Evolutionary conservation across 75 land plant species (phyloP), one percentile per base, ranked within the genome.

Genomic region (Selaginella moellendorffii): DNA sequence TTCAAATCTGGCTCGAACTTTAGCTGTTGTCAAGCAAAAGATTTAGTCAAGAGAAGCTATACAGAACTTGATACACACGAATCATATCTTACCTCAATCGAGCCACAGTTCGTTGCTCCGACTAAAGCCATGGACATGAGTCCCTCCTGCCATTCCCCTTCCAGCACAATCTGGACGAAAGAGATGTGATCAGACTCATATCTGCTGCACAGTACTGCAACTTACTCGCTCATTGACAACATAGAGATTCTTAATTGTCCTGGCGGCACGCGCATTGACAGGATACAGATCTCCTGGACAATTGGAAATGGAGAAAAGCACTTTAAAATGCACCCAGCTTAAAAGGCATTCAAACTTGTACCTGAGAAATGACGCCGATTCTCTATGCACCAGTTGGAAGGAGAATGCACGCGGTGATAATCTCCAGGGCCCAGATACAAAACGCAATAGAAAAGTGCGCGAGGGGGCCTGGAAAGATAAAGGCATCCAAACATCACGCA

Each of bases 191-290:
- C 46, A 36, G n/a, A n/a, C n/a, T n/a, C n/a, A n/a, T n/a, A n/a
- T n/a, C n/a, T n/a, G n/a, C n/a, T n/a, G n/a, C n/a, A n/a, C n/a
- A n/a, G n/a, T n/a, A n/a, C n/a, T n/a, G n/a, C n/a, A 18, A 66
- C 64, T 27, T 83, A 90, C 99, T 86, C 99, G 78, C 78, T 95
- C 99, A 79, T 95, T 95, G 67, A 84, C 90, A 76, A 86, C 75
- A 78, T 95, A 79, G 23, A 95, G 76, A 64, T 86, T 84, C 69
- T 81, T 77, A 23, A 95, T 85, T 28, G 97, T 89, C 56, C 90
- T 77, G 54, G 79, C 67, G 65, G 96, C 99, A 64, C 99, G 90
- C 36, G 88, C 88, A 79, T 95, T 89, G 56, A 83, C 71, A 59
- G 99, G 99, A 54, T 71, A 89, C 19, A 95, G 74, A 51, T 66